Evolutionary conservation across 805 yeast species (phyloP), one percentile per base, ranked within the genome.

Genomic region (Spencermartinsiella europaea): DNA sequence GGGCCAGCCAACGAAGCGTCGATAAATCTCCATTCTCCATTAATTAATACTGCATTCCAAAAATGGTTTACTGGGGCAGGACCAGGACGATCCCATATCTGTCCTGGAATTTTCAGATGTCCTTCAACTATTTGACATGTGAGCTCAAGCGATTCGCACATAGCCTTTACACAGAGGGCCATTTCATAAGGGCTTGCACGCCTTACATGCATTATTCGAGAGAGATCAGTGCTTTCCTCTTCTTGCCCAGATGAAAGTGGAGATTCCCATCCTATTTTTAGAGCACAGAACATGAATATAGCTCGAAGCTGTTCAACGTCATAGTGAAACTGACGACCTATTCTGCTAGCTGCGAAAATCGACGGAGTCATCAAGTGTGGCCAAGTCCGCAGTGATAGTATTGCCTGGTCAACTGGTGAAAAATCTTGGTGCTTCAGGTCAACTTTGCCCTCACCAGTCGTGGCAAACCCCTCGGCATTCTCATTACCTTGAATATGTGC

Each of bases 101-200:
- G 81, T 51, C 80, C 80, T 5, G 96, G 95, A 21, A 81, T 77
- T 60, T 90, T 87, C 67, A 90, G 74, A 58, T 85, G 85, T 3
- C 99, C 99, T 21, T 80, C 68, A 1, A 93, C 80, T 1, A 88
- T 73, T 50, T 85, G 93, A 53, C 88, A 78, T 5, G 83, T 80
- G 34, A 93, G 73, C 8, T 83, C 81, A 42, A 90, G 68, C 0
- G 82, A 72, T 45, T 76, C 80, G 40, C 91, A 79, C 69, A 93
- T 77, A 48, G 79, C 76, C 50, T 81, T 80, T 63, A 88, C 85
- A 17, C 88, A 65, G 70, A 84, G 80, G 7, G 93, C 87, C 46
- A 91, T 63, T 59, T 88, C 95, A 54, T 77, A 83, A 1, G 87
- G 65, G 44, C 74, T 79, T 42, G 80, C 91, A 58, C 72, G 76